phyloP scores from a whole-genome alignment of 1,284 basidiomycete genomes.

The Coriolopsis trogii region DNA sequence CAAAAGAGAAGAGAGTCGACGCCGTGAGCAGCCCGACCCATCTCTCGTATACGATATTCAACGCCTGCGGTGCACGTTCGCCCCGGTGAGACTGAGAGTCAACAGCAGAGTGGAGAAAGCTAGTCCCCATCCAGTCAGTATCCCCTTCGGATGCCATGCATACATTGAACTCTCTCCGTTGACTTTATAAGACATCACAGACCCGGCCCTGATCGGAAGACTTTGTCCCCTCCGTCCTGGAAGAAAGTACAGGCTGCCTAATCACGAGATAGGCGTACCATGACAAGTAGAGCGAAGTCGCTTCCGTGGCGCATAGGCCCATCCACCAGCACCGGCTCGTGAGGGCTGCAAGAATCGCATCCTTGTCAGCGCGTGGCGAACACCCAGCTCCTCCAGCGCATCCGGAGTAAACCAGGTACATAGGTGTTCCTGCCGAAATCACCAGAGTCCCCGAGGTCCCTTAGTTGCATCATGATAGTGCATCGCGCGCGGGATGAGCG shows the following conservation, averaged over 20 bases:
- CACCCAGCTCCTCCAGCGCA: constrained; percentile 86
- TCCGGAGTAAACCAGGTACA: constrained; percentile 85
- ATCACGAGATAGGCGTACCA: constrained; percentile 92
- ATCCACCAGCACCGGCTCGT: constrained; percentile 63
- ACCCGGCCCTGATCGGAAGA: constrained; percentile 76
- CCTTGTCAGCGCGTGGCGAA: constrained; percentile 53
- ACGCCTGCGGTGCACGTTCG: constrained; percentile 76
- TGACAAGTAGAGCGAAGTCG: constrained; percentile 75
- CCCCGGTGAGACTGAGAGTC: constrained; percentile 70
- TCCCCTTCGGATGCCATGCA: background rate
- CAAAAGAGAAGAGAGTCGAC: constrained; percentile 75
- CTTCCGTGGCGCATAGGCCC: constrained; percentile 81
- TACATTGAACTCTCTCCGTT: constrained; percentile 70
- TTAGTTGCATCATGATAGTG: constrained; percentile 85
- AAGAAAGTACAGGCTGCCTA: constrained; percentile 82
- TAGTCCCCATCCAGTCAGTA: constrained; percentile 35
- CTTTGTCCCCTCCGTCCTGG: constrained; percentile 90
- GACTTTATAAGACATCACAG: constrained; percentile 87
- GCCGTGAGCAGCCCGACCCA: constrained; percentile 92
- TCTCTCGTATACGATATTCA: constrained; percentile 92
- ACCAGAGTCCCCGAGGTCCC: constrained; percentile 82
- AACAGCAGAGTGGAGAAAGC: constrained; percentile 89
- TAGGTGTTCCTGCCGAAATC: constrained; percentile 77
- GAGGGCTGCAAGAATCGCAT: constrained; percentile 50
- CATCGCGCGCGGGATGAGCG: constrained; percentile 68